Conservation (phyloP, 805 yeast genomes). For the Yamadazyma sp. region DNA sequence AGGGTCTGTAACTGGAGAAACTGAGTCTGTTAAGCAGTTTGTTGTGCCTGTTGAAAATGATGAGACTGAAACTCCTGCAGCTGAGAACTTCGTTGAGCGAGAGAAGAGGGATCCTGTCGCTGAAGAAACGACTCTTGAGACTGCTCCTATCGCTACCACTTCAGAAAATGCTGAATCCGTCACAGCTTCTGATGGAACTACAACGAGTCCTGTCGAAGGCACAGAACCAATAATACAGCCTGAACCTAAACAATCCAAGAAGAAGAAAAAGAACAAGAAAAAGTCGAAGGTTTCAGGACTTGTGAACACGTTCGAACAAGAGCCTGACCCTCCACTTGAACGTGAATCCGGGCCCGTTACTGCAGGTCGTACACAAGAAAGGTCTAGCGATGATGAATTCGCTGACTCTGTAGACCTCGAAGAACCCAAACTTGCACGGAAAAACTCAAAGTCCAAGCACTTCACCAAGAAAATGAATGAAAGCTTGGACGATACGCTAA, state of each 20-base stretch:
- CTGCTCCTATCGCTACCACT: too few relatives aligned
- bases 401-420: constrained; percentile 16
- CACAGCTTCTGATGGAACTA: too few relatives aligned
- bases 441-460: constrained; percentile 34
- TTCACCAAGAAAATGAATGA: constrained; percentile 33
- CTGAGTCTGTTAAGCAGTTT: too few relatives aligned
- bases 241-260: background rate
- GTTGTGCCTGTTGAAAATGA: too few relatives aligned
- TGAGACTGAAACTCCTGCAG: too few relatives aligned
- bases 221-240: background rate
- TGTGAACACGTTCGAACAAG: constrained; percentile 6
- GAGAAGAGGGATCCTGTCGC: too few relatives aligned
- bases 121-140: too few relatives aligned
- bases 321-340: constrained; percentile 2
- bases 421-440: constrained; percentile 19
- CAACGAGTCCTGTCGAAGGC: background rate
- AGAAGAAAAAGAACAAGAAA: constrained; percentile 8
- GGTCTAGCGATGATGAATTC: constrained; percentile 16
- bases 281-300: constrained; percentile 11
- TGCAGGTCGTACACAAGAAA: too few relatives aligned
- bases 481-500: constrained; percentile 37
- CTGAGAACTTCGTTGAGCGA: too few relatives aligned
- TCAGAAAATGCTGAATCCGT: too few relatives aligned
- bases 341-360: background rate
- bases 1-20: too few relatives aligned